Percentiles rank a stretch among this genome's conserved stretches.
These are phyloP conservation scores for Leccinum fallax DNA, from an alignment of 1,284 basidiomycete genomes.

Conservation along the genomic window DNA sequence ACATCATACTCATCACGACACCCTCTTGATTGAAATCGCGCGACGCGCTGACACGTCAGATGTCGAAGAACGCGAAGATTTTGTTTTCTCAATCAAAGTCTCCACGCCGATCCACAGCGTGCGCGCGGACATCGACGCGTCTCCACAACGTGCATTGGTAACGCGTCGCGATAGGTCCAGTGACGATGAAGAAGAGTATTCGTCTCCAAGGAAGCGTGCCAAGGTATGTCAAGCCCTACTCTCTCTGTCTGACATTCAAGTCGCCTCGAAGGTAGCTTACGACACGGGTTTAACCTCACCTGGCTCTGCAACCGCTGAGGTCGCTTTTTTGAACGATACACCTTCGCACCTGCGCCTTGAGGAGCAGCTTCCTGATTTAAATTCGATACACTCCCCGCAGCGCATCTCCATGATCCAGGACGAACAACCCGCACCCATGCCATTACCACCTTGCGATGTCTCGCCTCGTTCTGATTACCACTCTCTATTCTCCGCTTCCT, in stretches of 20 bases:
- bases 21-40: too few species aligned
- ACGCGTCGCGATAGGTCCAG: conserved; percentile 5
- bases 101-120: neutral
- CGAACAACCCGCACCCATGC: neutral
- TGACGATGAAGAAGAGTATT: conserved; percentile 17
- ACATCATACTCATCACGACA: conserved; percentile 6
- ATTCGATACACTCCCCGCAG: neutral
- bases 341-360: neutral
- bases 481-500: conserved; percentile 22
- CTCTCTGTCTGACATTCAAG: conserved; percentile 13
- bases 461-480: conserved; percentile 13
- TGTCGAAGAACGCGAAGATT: conserved; percentile 52
- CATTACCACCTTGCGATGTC: neutral
- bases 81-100: conserved; percentile 21
- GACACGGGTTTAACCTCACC: too few species aligned
- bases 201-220: conserved; percentile 33
- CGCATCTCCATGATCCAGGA: neutral
- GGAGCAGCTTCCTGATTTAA: neutral
- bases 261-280: conserved; percentile 23
- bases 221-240: conserved; percentile 26
- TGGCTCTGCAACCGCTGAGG: neutral
- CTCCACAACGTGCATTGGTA: neutral
- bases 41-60: conserved; percentile 48
- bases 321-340: neutral
- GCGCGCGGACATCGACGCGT: too few species aligned